phyloP scores from a whole-genome alignment of 441 rosid species.

The Adansonia madagascariensis region DNA sequence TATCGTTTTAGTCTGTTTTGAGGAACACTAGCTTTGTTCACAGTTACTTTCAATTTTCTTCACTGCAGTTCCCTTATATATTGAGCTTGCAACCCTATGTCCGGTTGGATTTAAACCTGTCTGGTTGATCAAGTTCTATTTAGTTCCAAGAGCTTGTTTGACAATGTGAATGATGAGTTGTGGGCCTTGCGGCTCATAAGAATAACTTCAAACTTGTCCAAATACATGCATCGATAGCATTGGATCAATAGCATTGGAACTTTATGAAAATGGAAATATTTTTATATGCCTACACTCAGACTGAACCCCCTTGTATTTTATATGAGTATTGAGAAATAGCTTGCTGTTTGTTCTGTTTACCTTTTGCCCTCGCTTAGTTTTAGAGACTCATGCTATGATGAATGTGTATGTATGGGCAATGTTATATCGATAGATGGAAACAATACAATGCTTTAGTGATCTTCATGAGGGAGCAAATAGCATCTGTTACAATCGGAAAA shows the following conservation, averaged over 20 bases:
- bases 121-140: constrained; percentile 3
- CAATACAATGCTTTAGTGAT: not conserved
- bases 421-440: constrained; percentile 11
- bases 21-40: constrained; percentile 17
- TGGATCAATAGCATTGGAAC: not conserved
- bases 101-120: not conserved
- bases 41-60: not conserved
- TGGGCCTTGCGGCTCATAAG: not conserved
- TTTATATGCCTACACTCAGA: not conserved
- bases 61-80: not conserved
- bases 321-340: not conserved
- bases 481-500: not conserved
- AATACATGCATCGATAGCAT: not conserved
- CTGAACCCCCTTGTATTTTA: not conserved
- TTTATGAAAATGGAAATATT: not conserved
- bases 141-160: not conserved
- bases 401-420: not conserved
- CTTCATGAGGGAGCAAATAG: not conserved
- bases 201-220: not conserved
- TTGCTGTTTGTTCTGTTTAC: constrained; percentile 6
- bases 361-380: not conserved
- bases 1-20: not conserved
- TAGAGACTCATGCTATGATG: not conserved
- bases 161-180: not conserved
- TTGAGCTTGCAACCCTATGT: not conserved